Percentiles rank a stretch among this genome's conserved stretches.
phyloP scores from a whole-genome alignment of 805 yeast species.

The Ogataea salicorniae region DNA sequence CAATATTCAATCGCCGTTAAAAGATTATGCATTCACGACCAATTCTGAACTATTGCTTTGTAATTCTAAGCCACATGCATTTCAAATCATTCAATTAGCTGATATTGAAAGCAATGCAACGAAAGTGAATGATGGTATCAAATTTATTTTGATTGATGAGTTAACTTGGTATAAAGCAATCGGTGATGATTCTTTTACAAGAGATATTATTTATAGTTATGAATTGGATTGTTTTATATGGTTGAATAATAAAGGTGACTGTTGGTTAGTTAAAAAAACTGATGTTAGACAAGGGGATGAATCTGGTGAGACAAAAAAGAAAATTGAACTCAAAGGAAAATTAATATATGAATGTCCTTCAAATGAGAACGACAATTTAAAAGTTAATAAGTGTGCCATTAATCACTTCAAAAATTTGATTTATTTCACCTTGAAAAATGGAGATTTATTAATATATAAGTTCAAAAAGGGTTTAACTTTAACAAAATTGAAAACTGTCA shows the following conservation, averaged over 20 bases:
- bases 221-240: constrained; percentile 27
- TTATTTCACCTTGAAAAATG: constrained; percentile 35
- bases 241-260: constrained; percentile 27
- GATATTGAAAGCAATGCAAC: constrained; percentile 7
- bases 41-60: constrained; percentile 25
- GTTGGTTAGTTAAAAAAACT: constrained; percentile 23
- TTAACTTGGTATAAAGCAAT: constrained; percentile 29
- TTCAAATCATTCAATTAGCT: constrained; percentile 28
- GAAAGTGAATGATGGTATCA: constrained; percentile 20
- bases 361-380: neutral
- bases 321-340: constrained; percentile 20
- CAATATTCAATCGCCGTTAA: constrained; percentile 29
- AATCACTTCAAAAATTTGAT: constrained; percentile 38
- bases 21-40: constrained; percentile 25
- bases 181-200: constrained; percentile 5
- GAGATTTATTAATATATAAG: constrained; percentile 33
- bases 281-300: constrained; percentile 1
- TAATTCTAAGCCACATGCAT: constrained; percentile 30
- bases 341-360: constrained; percentile 15
- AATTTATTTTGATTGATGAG: constrained; percentile 27
- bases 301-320: neutral
- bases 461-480: constrained; percentile 30
- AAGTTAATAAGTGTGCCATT: constrained; percentile 28
- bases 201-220: constrained; percentile 17
- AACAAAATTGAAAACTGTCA: constrained; percentile 27